These are phyloP conservation scores for Blastobotrys illinoisensis DNA, from an alignment of 1,139 yeast genomes.

Conservation along the genomic window DNA sequence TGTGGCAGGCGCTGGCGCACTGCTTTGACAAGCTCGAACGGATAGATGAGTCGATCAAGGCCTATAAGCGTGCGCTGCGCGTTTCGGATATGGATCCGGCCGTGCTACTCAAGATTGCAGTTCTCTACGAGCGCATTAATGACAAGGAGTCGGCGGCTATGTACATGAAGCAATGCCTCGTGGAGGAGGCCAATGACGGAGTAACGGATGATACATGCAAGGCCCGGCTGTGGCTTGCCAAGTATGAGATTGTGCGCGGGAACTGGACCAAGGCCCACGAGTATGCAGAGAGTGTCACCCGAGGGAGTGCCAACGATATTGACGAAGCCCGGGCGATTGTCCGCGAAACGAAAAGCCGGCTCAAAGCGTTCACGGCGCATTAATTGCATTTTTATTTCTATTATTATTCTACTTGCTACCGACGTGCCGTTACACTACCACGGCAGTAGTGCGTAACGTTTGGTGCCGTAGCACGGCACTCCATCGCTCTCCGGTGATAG, in stretches of 20 bases:
- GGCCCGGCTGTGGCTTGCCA: constrained; percentile 86
- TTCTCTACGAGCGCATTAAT: constrained; percentile 53
- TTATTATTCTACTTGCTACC: no score
- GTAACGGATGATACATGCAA: constrained; percentile 69
- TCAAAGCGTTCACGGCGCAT: neutral
- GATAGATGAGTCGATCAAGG: constrained; percentile 55
- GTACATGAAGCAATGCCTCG: constrained; percentile 69
- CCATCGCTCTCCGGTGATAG: neutral
- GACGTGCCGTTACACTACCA: no score
- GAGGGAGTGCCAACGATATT: constrained; percentile 76
- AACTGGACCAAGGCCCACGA: constrained; percentile 67
- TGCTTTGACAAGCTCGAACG: constrained; percentile 81
- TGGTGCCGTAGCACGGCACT: neutral
- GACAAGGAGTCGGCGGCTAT: constrained; percentile 51
- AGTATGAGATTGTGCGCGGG: constrained; percentile 51
- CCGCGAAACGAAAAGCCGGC: constrained; percentile 41
- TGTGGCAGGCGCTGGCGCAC: constrained; percentile 95
- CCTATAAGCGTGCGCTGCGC: constrained; percentile 46
- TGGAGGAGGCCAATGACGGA: constrained; percentile 56
- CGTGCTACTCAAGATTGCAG: constrained; percentile 64
- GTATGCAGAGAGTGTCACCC: constrained; percentile 67
- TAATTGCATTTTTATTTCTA: neutral
- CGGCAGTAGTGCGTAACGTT: neutral
- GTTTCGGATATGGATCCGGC: constrained; percentile 45
- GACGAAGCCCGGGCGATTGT: constrained; percentile 87